Base-by-base conservation (phyloP, 768 basidiomycete genomes). In the Floccularia luteovirens region DNA sequence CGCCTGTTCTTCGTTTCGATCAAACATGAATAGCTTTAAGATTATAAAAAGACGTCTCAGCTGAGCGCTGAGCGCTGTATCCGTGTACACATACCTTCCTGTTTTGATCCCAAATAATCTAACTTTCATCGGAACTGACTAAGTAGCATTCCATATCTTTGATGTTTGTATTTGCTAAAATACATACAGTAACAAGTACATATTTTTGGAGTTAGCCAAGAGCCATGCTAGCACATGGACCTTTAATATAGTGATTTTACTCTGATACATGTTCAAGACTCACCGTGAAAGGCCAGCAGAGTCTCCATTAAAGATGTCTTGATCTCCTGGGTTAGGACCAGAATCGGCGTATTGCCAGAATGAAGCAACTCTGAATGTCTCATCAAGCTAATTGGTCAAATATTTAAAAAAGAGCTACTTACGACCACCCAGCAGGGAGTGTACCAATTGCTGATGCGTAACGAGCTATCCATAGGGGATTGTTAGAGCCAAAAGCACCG, bases 301-400 rank as follows among this genome's bases (percentile, higher is more conserved):
- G 43, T 72, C 67, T 7, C 75, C 77, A 30, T 77, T 74, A 61
- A 75, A 79, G 42, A 58, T 45, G 44, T 78, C 68, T 38, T 70
- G 67, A 43, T 79, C 75, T 28, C 75, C 75, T 30, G 74, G 74
- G 47, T 72, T 74, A 22, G 70, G 27, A 5, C 76, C 71, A 16
- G 67, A 66, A 42, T 75, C 64, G 3, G 69, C 70, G 38, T 72
- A 77, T 50, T 79, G 75, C 77, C 77, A 79, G 56, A 80, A 79
- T 0, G 79, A 74, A 6, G 62, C 49, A 48, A 59, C 70, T 5
- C 73, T 73, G 24, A 12, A 20, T 36, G 28, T 24, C 25, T 30
- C 13, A 20, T 8, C 12, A 17, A 10, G 11, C 19, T 13, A 22
- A 20, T 10, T 21, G 13, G 12, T 13, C 22, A 27, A 12, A 4